Percentiles rank a stretch among this genome's conserved stretches.
Evolutionary conservation across 129 eudicot species (phyloP).

Genomic region (Saposhnikovia divaricata): DNA sequence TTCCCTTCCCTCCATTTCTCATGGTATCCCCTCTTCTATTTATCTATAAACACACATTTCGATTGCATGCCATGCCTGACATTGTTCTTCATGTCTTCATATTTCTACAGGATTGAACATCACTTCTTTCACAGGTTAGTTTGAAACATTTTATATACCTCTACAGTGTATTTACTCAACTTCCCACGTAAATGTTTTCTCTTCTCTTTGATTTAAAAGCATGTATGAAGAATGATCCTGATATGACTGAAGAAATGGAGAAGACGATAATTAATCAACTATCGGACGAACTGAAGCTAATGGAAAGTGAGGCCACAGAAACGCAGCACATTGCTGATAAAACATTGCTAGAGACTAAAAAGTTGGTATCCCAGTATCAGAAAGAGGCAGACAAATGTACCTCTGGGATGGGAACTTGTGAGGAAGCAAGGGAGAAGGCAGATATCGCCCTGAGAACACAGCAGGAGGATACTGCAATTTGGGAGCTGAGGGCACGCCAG

Average conservation of each 20-base stretch:
- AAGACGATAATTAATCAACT: constrained; percentile 18
- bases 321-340: constrained; percentile 24
- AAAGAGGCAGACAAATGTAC: constrained; percentile 49
- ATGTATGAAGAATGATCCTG: constrained; percentile 36
- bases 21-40: background rate
- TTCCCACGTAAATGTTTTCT: background rate
- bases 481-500: constrained; percentile 39
- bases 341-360: constrained; percentile 33
- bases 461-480: constrained; percentile 19
- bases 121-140: constrained; percentile 31
- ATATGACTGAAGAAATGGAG: constrained; percentile 26
- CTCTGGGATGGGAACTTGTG: constrained; percentile 43
- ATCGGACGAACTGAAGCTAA: constrained; percentile 28
- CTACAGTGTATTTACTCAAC: background rate
- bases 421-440: constrained; percentile 41
- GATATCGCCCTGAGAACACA: constrained; percentile 20
- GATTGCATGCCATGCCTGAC: constrained; percentile 1
- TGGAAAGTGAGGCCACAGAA: constrained; percentile 29
- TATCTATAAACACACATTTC: background rate
- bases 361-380: constrained; percentile 31
- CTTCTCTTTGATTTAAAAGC: constrained; percentile 6
- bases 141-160: background rate
- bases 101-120: constrained; percentile 21
- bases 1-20: constrained; percentile 2
- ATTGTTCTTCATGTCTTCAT: background rate